Percentiles rank a stretch among this genome's conserved stretches.
These are phyloP conservation scores for Plasmodium adleri DNA, from an alignment of 169 alveolate genomes.

Conservation along the genomic window DNA sequence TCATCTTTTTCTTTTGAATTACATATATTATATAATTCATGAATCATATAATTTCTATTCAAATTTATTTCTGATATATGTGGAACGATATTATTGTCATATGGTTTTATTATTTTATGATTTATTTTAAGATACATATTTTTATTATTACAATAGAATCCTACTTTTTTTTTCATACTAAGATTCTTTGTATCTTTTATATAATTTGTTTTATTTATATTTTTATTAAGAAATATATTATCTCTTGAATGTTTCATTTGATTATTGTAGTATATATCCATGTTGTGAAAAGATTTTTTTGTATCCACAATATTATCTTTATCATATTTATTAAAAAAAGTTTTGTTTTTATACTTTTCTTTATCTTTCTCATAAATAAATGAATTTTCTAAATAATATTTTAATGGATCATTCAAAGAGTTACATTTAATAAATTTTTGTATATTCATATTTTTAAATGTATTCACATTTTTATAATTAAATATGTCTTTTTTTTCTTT, in stretches of 20 bases:
- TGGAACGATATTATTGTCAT: constrained; percentile 1
- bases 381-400: constrained; percentile 22
- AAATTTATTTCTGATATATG: constrained; percentile 14
- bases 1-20: constrained; percentile 17
- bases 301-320: neutral
- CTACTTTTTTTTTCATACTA: constrained; percentile 5
- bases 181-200: neutral
- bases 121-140: constrained; percentile 1
- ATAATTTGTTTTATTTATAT: neutral
- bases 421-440: constrained; percentile 19
- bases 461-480: neutral
- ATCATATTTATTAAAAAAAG: neutral
- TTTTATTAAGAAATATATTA: neutral
- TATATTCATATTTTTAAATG: constrained; percentile 6
- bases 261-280: no score
- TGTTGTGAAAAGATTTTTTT: no score
- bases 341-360: neutral
- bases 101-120: constrained; percentile 19
- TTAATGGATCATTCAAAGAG: neutral
- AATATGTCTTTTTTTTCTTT: neutral
- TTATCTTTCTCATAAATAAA: constrained; percentile 3
- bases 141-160: constrained; percentile 11
- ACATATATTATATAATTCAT: constrained; percentile 25
- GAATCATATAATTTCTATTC: constrained; percentile 27
- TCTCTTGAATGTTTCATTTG: no score